These are phyloP conservation scores for Mallotus nudiflorus DNA, from an alignment of 345 rosid species.

Conservation along the genomic window DNA sequence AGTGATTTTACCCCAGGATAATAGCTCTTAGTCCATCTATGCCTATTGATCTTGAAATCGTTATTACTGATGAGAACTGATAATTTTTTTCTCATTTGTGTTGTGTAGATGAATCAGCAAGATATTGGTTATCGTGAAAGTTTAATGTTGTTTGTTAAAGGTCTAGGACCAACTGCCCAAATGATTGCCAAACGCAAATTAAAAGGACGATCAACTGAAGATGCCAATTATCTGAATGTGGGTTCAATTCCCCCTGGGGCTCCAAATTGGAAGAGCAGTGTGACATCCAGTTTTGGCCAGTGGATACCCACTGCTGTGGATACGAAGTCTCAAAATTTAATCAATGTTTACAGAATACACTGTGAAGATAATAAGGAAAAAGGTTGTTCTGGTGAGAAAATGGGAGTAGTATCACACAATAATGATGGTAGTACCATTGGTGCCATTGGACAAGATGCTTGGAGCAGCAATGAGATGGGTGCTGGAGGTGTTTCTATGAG, in stretches of 20 bases:
- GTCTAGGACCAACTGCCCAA: slow-evolving; percentile 52
- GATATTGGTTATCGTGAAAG: slow-evolving; percentile 39
- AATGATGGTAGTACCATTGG: slow-evolving; percentile 1
- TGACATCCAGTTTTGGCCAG: slow-evolving; percentile 11
- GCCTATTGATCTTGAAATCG: background rate
- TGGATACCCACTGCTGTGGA: background rate
- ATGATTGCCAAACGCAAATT: slow-evolving; percentile 43
- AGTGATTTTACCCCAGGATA: slow-evolving; percentile 11
- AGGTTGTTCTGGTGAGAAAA: slow-evolving; percentile 2
- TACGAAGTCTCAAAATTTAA: slow-evolving; percentile 7
- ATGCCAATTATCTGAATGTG: slow-evolving; percentile 19
- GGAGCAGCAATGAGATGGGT: background rate
- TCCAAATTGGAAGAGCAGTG: slow-evolving; percentile 12
- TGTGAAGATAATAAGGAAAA: slow-evolving; percentile 2
- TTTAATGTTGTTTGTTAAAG: slow-evolving; percentile 45
- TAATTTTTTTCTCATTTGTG: background rate
- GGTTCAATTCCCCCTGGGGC: slow-evolving; percentile 17
- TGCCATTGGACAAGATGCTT: slow-evolving; percentile 8
- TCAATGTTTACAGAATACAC: background rate
- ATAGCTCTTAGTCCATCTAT: background rate
- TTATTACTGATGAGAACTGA: background rate
- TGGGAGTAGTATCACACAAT: background rate
- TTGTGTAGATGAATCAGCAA: slow-evolving; percentile 38
- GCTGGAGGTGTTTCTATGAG: background rate
- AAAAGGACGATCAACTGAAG: slow-evolving; percentile 23